phyloP scores from a whole-genome alignment of 352 stramenopile genomes.

The Thraustochytrium sp. region DNA sequence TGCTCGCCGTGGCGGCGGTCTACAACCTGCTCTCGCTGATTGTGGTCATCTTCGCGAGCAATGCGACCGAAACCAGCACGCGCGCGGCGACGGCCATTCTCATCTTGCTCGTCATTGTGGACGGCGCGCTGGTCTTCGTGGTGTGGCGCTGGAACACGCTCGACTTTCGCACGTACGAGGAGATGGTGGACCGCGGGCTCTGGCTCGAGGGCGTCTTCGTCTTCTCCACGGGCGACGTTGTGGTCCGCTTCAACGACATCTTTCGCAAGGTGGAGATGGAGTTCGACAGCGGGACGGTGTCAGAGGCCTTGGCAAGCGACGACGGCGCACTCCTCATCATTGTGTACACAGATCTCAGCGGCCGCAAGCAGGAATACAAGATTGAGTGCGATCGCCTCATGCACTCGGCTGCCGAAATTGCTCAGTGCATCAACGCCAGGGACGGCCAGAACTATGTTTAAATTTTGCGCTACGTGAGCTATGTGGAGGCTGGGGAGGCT shows the following conservation, averaged over 20 bases:
- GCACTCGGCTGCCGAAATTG: not conserved
- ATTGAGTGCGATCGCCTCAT: not conserved
- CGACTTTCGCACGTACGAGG: conserved; percentile 30
- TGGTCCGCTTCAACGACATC: conserved; percentile 33
- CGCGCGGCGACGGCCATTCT: not conserved
- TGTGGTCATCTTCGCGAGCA: conserved; percentile 1
- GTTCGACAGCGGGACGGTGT: conserved; percentile 31
- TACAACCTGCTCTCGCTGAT: conserved; percentile 7
- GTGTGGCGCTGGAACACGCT: conserved; percentile 20
- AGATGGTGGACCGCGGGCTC: conserved; percentile 16
- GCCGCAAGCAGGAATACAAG: not conserved
- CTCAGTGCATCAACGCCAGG: conserved; percentile 15
- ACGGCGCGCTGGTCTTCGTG: not conserved
- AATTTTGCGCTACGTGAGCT: not conserved
- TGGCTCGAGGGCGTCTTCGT: conserved; percentile 38
- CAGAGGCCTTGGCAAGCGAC: not conserved
- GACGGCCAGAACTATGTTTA: not conserved
- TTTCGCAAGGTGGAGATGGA: conserved; percentile 33
- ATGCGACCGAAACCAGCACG: not conserved
- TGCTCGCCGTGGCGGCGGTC: not conserved
- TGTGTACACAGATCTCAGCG: conserved; percentile 24
- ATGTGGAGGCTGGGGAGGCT: too few species aligned
- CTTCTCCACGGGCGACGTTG: conserved; percentile 29
- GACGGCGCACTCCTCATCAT: not conserved
- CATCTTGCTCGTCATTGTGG: not conserved